These are phyloP conservation scores for Pueraria montana DNA, from an alignment of 306 rosid genomes.

Conservation along the genomic window DNA sequence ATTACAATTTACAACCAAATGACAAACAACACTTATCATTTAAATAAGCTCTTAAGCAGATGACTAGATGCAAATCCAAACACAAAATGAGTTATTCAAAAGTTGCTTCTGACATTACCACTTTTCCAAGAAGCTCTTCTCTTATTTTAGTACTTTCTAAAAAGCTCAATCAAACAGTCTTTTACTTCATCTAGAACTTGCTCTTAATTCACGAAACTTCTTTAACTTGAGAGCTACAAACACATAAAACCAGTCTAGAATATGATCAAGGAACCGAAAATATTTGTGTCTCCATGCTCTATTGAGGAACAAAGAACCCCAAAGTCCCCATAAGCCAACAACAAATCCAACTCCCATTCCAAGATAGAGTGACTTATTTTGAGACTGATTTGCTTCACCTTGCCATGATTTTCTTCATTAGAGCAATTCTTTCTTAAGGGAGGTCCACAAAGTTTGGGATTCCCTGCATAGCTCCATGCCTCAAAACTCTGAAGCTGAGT, in stretches of 20 bases:
- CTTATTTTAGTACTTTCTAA: too few relatives aligned
- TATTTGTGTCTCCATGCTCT: too few relatives aligned
- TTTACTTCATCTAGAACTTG: too few relatives aligned
- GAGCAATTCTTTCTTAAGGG: neutral
- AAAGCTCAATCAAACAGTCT: neutral
- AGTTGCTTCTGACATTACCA: neutral
- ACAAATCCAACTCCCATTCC: too few relatives aligned
- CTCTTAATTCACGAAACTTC: too few relatives aligned
- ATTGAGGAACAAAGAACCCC: too few relatives aligned
- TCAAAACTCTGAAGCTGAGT: accelerated
- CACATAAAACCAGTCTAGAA: too few relatives aligned
- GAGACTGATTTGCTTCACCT: neutral
- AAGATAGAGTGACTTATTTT: too few relatives aligned
- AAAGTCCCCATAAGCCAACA: too few relatives aligned
- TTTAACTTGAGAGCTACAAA: too few relatives aligned
- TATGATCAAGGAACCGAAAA: too few relatives aligned
- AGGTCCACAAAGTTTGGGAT: neutral
- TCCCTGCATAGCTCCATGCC: neutral
- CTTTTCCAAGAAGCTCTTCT: neutral
- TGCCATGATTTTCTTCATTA: neutral
- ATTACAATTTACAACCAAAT: neutral
- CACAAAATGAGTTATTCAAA: neutral
- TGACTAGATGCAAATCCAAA: neutral
- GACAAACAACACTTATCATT: too few relatives aligned
- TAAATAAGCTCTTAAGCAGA: neutral